Conservation (phyloP, 768 basidiomycete genomes). For the Pleurotus salmoneostramineus region DNA sequence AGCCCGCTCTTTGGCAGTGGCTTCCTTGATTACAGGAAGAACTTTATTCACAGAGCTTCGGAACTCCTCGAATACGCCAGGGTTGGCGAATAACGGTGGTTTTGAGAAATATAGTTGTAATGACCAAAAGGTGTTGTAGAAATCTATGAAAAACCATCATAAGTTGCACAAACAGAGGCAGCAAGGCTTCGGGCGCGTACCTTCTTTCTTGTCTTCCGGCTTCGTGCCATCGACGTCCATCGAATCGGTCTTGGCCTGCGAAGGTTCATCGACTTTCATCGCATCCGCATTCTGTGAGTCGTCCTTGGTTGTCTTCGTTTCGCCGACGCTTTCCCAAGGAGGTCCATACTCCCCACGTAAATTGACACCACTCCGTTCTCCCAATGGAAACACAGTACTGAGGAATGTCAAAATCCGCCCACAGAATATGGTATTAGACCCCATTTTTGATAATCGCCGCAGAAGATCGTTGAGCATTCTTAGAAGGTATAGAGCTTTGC, state of each 20-base stretch:
- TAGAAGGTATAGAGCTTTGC: conserved; percentile 81
- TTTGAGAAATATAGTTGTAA: conserved; percentile 83
- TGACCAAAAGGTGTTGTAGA: conserved; percentile 89
- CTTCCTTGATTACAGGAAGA: conserved; percentile 77
- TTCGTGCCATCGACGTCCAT: conserved; percentile 57
- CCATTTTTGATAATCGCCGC: conserved; percentile 82
- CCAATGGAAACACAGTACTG: conserved; percentile 80
- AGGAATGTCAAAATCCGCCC: conserved; percentile 88
- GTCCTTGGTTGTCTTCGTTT: conserved; percentile 21
- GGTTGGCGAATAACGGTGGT: conserved; percentile 63
- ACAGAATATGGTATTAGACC: conserved; percentile 80
- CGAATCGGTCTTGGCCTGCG: conserved; percentile 19
- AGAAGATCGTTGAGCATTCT: conserved; percentile 86
- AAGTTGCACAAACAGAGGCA: not conserved
- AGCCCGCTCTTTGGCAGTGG: conserved; percentile 82
- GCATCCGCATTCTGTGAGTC: conserved; percentile 22
- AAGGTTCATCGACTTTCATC: conserved; percentile 18
- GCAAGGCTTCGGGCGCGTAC: conserved; percentile 25
- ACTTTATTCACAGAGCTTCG: conserved; percentile 68
- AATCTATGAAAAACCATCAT: conserved; percentile 38
- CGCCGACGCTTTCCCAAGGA: conserved; percentile 65
- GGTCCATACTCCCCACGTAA: conserved; percentile 84
- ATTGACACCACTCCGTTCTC: conserved; percentile 90
- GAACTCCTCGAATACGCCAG: conserved; percentile 58
- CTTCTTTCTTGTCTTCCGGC: conserved; percentile 52